Evolutionary conservation across 345 rosid species (phyloP), one percentile per base, ranked within the genome.

Genomic region (Gynandropsis gynandra): DNA sequence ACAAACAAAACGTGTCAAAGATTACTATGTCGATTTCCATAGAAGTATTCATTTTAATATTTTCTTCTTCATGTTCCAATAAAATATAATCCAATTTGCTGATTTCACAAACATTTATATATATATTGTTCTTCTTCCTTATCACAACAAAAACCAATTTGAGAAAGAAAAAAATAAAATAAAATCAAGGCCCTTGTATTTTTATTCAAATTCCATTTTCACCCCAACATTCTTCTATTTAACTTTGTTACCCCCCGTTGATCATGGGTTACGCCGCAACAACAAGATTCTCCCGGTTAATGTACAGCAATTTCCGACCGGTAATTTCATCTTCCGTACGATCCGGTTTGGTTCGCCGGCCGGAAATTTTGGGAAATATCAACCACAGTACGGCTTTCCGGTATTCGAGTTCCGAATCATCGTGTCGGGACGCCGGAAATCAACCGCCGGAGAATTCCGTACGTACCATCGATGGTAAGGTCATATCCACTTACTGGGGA

Each of bases 401-500:
- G 27, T 32, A 44, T 45, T 29, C 40, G 11, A 58, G 59, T 43
- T 65, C 64, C 1, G 70, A 46, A 44, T 9, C 50, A 15, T 46
- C 59, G 46, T 46, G 64, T 58, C 36, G 64, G 45, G 20, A 3
- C 7, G 37, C 19, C 45, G 50, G 11, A 5, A 52, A 45, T 11
- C 38, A 41, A 7, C 64, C 45, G 20, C 34, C 59, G 27, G 55
- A 40, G 45, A 52, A 32, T 4, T 54, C 21, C 19, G 21, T 65
- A 38, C 54, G 34, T 32, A 65, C 60, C 4, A 17, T 29, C 4
- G 64, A 65, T 16, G 70, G 70, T 1, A 13, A 58, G 57, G 61
- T 58, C 15, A 64, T 69, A 27, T 55, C 67, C 11, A 81, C 74
- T 64, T 81, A 81, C 42, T 78, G 87, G 87, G 87, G 83, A 44